Conservation (phyloP, 768 basidiomycete species). For the Trametes villosa region DNA sequence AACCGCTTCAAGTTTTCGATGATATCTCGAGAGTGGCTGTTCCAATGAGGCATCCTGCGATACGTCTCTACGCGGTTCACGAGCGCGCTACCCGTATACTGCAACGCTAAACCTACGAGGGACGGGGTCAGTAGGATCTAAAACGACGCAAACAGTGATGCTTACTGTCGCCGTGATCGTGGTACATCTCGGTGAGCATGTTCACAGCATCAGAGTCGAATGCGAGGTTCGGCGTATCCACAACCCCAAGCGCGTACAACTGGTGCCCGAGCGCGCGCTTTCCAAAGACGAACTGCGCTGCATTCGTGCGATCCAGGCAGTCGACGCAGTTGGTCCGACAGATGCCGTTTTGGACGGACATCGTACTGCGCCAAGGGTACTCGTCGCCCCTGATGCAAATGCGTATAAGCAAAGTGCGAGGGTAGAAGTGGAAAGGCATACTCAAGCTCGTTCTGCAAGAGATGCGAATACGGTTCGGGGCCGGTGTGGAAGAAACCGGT, state of each 20-base stretch:
- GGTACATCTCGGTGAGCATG: slow-evolving; percentile 98
- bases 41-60: slow-evolving; percentile 95
- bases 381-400: slow-evolving; percentile 23
- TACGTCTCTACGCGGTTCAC: slow-evolving; percentile 98
- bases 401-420: background rate
- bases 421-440: slow-evolving; percentile 24
- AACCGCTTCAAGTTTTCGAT: slow-evolving; percentile 94
- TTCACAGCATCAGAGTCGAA: slow-evolving; percentile 96
- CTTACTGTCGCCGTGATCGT: slow-evolving; percentile 95
- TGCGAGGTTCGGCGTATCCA: slow-evolving; percentile 80
- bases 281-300: slow-evolving; percentile 95
- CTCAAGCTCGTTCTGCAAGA: slow-evolving; percentile 49
- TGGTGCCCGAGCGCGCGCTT: slow-evolving; percentile 95
- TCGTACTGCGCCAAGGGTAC: slow-evolving; percentile 60
- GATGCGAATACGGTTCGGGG: slow-evolving; percentile 80
- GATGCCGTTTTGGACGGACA: slow-evolving; percentile 89
- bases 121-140: background rate
- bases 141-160: slow-evolving; percentile 9
- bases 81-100: slow-evolving; percentile 95
- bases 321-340: slow-evolving; percentile 97
- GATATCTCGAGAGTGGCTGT: slow-evolving; percentile 94
- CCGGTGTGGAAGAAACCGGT: slow-evolving; percentile 97
- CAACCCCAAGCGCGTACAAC: slow-evolving; percentile 90
- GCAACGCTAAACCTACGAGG: slow-evolving; percentile 80
- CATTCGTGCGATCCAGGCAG: slow-evolving; percentile 95